Conservation (phyloP, 169 alveolate genomes). For the Cryptosporidium ryanae region DNA sequence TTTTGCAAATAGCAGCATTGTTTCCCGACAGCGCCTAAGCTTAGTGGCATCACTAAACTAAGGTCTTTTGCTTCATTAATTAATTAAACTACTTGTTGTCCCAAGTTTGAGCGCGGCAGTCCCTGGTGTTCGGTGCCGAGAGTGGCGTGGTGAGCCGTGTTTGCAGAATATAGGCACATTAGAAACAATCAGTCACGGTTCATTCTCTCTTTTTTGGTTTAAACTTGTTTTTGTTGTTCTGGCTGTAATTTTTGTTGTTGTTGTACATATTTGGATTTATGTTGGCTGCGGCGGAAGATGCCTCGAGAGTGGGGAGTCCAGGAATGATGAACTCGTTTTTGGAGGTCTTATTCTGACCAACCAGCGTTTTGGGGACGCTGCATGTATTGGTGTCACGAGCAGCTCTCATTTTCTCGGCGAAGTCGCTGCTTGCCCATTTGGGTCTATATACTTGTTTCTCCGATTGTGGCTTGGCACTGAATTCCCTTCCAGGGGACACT, state of each 20-base stretch:
- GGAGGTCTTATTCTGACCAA: slow-evolving; percentile 6
- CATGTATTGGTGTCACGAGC: slow-evolving; percentile 35
- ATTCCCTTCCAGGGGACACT: slow-evolving; percentile 74
- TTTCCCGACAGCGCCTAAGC: too few relatives aligned
- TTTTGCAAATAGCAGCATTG: too few relatives aligned
- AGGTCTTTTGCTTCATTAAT: too few relatives aligned
- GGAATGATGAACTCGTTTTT: slow-evolving; percentile 48
- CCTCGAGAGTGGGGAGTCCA: slow-evolving; percentile 70
- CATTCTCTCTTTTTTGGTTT: slow-evolving; percentile 2
- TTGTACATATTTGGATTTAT: background rate
- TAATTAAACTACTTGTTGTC: too few relatives aligned
- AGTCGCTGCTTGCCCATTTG: slow-evolving; percentile 70
- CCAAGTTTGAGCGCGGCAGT: too few relatives aligned
- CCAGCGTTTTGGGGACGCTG: slow-evolving; percentile 12
- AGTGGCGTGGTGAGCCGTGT: too few relatives aligned
- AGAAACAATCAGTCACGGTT: too few relatives aligned
- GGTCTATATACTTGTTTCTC: slow-evolving; percentile 70
- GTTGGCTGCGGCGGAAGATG: slow-evolving; percentile 38
- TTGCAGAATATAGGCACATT: too few relatives aligned
- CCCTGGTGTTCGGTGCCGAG: too few relatives aligned
- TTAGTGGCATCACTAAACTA: too few relatives aligned
- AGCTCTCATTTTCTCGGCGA: slow-evolving; percentile 73
- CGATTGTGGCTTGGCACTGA: slow-evolving; percentile 27
- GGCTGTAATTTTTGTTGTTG: background rate
- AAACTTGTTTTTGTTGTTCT: background rate